Conservation (phyloP, 2,329 filamentous ascomycete species). For the Coleophoma crateriformis region DNA sequence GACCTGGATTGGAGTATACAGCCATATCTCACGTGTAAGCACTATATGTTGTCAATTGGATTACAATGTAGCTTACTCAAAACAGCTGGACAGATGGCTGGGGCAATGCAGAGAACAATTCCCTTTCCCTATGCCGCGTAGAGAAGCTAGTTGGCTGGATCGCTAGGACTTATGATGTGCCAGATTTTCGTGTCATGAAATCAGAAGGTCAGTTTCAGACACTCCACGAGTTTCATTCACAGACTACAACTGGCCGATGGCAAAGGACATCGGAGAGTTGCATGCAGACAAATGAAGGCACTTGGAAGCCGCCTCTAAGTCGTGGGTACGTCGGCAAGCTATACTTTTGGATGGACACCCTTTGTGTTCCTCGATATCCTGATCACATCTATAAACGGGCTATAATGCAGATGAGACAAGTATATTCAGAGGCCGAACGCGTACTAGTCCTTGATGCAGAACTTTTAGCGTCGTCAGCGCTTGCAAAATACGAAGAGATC, state of each 20-base stretch:
- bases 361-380: constrained; percentile 4
- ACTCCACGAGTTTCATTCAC: background rate
- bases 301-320: background rate
- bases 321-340: background rate
- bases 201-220: constrained; percentile 2
- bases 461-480: constrained; percentile 4
- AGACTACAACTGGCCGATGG: background rate
- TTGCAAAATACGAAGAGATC: constrained; percentile 7
- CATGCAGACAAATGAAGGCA: background rate
- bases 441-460: constrained; percentile 6
- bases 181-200: constrained; percentile 3
- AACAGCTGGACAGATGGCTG: constrained; percentile 1
- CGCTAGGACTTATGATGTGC: constrained; percentile 2
- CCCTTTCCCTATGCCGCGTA: constrained; percentile 3
- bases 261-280: background rate
- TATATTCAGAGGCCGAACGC: constrained; percentile 4
- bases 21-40: constrained; percentile 9
- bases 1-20: constrained; percentile 4
- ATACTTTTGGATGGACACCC: constrained; percentile 8
- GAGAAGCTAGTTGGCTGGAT: constrained; percentile 1
- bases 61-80: background rate
- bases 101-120: constrained; percentile 6
- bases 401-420: constrained; percentile 6
- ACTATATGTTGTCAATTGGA: background rate
- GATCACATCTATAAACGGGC: constrained; percentile 3